Base-by-base conservation (phyloP, 495 filamentous ascomycete genomes). In the Penicillium angulare region DNA sequence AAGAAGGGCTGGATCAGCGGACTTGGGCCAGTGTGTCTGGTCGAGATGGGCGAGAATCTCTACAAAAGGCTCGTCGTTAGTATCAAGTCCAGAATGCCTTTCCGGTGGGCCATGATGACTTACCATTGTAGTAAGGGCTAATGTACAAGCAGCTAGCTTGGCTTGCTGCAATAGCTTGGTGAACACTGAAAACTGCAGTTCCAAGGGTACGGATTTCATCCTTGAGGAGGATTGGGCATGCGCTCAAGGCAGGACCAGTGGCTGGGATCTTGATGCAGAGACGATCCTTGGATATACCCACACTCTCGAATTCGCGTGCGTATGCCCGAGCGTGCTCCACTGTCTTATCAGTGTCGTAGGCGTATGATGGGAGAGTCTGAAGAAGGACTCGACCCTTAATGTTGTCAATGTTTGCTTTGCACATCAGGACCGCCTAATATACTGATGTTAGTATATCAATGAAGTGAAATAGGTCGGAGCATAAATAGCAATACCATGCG, bases 111-210 rank as follows among this genome's bases (percentile, higher is more conserved):
- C 7, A 31, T 20, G 7, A 1, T 10, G 20, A 22, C 16, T 17
- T 22, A 41, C 38, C 38, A 22, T 41, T 41, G 38, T 41, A 41
- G 38, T 41, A 41, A 22, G 38, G 38, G 38, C 38, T 41, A 3
- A 41, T 41, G 18, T 41, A 41, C 7, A 41, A 41, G 18, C 38
- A 41, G 18, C 38, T 18, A 22, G 38, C 38, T 22, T 20, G 38
- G 38, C 38, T 41, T 18, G 38, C 38, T 41, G 38, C 38, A 2
- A 41, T 22, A 20, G 38, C 38, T 22, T 41, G 38, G 18, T 41
- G 38, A 10, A 41, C 38, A 10, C 38, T 41, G 18, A 41, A 41
- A 7, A 41, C 38, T 20, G 38, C 38, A 41, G 38, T 41, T 7
- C 38, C 38, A 7, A 41, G 38, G 5, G 38, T 41, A 10, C 38